A percentile compares a stretch with the other conserved stretches of the same genome.
Evolutionary conservation across 2,329 filamentous ascomycete genomes (phyloP).

Genomic region (Botrytis hyacinthi): DNA sequence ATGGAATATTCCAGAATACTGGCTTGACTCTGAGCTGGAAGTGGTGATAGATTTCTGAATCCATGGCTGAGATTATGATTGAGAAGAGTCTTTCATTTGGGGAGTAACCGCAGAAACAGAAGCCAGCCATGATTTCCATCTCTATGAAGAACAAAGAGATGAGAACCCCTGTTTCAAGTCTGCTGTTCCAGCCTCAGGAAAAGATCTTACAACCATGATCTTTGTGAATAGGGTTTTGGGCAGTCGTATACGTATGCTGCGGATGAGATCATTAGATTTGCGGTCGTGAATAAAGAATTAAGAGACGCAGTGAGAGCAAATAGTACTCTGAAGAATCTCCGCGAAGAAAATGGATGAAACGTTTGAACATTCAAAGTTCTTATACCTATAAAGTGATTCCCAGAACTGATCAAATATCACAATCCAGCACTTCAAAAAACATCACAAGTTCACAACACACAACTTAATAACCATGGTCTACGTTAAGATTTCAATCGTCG

Average conservation of each 20-base stretch:
- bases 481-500: neutral
- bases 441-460: neutral
- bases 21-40: neutral
- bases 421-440: neutral
- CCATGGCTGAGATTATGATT: neutral
- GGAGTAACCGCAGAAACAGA: neutral
- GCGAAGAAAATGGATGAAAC: neutral
- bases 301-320: neutral
- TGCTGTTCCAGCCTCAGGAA: neutral
- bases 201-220: neutral
- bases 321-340: neutral
- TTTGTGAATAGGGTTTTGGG: neutral
- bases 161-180: neutral
- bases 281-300: neutral
- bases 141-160: neutral
- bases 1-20: neutral
- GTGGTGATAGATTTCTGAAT: neutral
- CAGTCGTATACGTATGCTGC: neutral
- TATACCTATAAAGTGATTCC: neutral
- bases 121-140: neutral
- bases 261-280: neutral
- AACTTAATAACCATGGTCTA: neutral
- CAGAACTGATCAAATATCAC: neutral
- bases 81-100: neutral
- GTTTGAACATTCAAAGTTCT: neutral